phyloP scores from a whole-genome alignment of 106 monocot genomes.

The Alisma plantagoaquatica region DNA sequence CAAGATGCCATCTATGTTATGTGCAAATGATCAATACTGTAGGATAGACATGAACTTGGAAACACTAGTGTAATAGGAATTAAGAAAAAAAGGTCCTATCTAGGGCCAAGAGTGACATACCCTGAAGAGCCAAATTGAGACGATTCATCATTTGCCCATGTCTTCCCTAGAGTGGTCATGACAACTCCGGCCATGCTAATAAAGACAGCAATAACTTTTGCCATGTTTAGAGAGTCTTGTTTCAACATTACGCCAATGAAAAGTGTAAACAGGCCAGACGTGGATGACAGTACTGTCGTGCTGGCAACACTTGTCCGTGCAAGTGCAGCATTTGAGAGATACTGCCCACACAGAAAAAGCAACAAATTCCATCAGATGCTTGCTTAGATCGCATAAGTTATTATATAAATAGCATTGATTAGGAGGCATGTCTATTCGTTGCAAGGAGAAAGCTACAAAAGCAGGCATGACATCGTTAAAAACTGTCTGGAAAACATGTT shows the following conservation, averaged over 20 bases:
- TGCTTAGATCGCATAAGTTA: too few species aligned
- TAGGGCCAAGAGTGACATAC: too few species aligned
- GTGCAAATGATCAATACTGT: too few species aligned
- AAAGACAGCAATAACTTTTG: constrained; percentile 86
- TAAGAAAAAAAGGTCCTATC: too few species aligned
- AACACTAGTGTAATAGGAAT: not conserved
- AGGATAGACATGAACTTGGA: not conserved
- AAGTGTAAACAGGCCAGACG: constrained; percentile 90
- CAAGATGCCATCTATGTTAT: too few species aligned
- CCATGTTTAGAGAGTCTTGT: constrained; percentile 76
- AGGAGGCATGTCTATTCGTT: too few species aligned
- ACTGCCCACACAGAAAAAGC: constrained; percentile 35
- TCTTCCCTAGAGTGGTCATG: constrained; percentile 96
- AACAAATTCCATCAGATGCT: not conserved
- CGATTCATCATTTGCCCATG: constrained; percentile 97
- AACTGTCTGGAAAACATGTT: too few species aligned
- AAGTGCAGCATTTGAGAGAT: constrained; percentile 97
- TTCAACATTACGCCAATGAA: constrained; percentile 75
- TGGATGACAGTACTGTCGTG: constrained; percentile 93
- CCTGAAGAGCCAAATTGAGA: constrained; percentile 43
- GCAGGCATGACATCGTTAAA: too few species aligned
- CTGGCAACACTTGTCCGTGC: constrained; percentile 97
- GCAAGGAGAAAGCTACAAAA: too few species aligned
- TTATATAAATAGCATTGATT: too few species aligned
- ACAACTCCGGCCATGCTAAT: constrained; percentile 93